A percentile compares a stretch with the other conserved stretches of the same genome.
Conservation (phyloP, 2,329 filamentous ascomycete species). For the Zopfia rhizophila region DNA sequence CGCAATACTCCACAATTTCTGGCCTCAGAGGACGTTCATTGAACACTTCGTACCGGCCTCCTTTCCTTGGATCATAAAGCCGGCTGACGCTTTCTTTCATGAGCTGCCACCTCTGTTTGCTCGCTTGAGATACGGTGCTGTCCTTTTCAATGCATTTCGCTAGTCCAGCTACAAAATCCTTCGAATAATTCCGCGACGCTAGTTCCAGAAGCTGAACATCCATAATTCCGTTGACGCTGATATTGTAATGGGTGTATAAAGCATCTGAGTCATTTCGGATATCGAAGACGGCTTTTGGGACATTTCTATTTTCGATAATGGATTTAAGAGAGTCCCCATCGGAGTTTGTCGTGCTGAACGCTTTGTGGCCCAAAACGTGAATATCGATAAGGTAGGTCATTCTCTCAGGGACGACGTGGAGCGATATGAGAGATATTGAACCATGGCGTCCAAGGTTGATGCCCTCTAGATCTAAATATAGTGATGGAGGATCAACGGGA, state of each 20-base stretch:
- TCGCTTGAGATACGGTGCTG: neutral
- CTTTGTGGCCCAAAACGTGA: constrained; percentile 44
- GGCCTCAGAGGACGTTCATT: constrained; percentile 55
- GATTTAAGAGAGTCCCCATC: no score
- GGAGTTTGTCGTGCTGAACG: constrained; percentile 53
- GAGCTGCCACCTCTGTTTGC: no score
- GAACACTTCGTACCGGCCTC: constrained; percentile 61
- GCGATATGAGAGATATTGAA: constrained; percentile 57
- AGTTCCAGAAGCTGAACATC: constrained; percentile 69
- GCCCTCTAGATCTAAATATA: constrained; percentile 64
- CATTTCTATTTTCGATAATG: no score
- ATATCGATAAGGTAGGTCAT: constrained; percentile 60
- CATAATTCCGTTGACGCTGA: constrained; percentile 57
- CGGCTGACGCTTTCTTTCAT: no score
- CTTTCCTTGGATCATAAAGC: constrained; percentile 45
- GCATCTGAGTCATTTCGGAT: no score
- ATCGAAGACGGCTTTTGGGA: no score
- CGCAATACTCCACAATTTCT: constrained; percentile 58
- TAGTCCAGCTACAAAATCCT: constrained; percentile 47
- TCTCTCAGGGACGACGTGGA: constrained; percentile 46
- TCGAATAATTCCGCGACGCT: constrained; percentile 43
- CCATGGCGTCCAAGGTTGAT: constrained; percentile 56
- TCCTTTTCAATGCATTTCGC: constrained; percentile 56
- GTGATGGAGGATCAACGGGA: constrained; percentile 5
- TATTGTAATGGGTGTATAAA: constrained; percentile 57